Evolutionary conservation across 2,329 filamentous ascomycete genomes (phyloP).

Genomic region (Cladobotryum protrusum): DNA sequence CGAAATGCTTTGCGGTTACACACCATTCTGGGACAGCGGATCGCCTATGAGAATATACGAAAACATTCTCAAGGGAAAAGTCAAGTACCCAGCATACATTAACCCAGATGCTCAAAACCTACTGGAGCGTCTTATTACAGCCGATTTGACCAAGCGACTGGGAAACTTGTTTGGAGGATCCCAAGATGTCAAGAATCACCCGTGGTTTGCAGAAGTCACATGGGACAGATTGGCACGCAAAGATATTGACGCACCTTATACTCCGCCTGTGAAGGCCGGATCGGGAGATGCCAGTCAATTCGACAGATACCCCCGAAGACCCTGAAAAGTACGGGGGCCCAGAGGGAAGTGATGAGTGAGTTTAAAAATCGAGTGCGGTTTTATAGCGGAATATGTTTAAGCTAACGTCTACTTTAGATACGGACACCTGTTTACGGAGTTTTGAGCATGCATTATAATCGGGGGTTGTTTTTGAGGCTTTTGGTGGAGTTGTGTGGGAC

Average conservation of each 20-base stretch:
- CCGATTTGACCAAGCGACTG: slow-evolving; percentile 88
- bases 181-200: slow-evolving; percentile 88
- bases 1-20: slow-evolving; percentile 99
- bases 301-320: slow-evolving; percentile 95
- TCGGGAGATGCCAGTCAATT: slow-evolving; percentile 95
- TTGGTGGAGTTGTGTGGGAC: slow-evolving; percentile 3
- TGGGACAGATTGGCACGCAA: slow-evolving; percentile 93
- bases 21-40: slow-evolving; percentile 96
- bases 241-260: slow-evolving; percentile 97
- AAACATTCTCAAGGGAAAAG: slow-evolving; percentile 91
- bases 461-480: neutral
- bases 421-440: slow-evolving; percentile 70
- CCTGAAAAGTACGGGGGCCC: slow-evolving; percentile 79
- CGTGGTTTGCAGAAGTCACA: slow-evolving; percentile 96
- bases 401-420: slow-evolving; percentile 43
- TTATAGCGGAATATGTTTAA: slow-evolving; percentile 2
- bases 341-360: slow-evolving; percentile 76
- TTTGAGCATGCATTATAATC: slow-evolving; percentile 39
- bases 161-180: slow-evolving; percentile 90
- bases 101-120: slow-evolving; percentile 91
- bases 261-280: slow-evolving; percentile 88
- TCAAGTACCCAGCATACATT: slow-evolving; percentile 96
- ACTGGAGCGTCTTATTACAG: slow-evolving; percentile 85
- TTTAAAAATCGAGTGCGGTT: slow-evolving; percentile 24
- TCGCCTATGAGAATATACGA: slow-evolving; percentile 99